Percentiles rank a stretch among this genome's conserved stretches.
These are phyloP conservation scores for Penicillium sp. DNA, from an alignment of 2,329 filamentous ascomycete genomes.

Conservation along the genomic window DNA sequence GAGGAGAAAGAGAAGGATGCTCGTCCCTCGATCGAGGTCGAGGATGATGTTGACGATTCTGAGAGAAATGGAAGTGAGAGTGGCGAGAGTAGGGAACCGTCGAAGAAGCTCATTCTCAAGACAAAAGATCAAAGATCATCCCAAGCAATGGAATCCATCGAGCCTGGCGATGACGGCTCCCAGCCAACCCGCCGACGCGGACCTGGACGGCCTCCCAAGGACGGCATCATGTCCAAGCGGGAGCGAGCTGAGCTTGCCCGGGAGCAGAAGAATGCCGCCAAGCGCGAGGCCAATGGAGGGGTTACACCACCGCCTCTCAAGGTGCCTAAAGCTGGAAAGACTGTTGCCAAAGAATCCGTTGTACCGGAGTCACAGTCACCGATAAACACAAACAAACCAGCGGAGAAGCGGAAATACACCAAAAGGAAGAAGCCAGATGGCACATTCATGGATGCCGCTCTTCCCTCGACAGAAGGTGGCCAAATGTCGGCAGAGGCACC, in stretches of 20 bases:
- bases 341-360: slow-evolving; percentile 31
- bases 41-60: slow-evolving; percentile 39
- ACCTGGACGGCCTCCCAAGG: slow-evolving; percentile 62
- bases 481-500: slow-evolving; percentile 37
- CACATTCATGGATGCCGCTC: slow-evolving; percentile 39
- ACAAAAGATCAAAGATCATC: slow-evolving; percentile 29
- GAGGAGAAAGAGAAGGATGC: slow-evolving; percentile 32
- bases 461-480: slow-evolving; percentile 44
- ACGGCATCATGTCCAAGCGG: slow-evolving; percentile 64
- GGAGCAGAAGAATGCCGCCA: slow-evolving; percentile 50
- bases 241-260: slow-evolving; percentile 55
- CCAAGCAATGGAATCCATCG: slow-evolving; percentile 31
- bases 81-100: slow-evolving; percentile 28
- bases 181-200: slow-evolving; percentile 47
- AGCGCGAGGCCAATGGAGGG: slow-evolving; percentile 47
- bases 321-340: slow-evolving; percentile 34
- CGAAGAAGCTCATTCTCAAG: slow-evolving; percentile 32
- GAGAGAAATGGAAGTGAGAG: slow-evolving; percentile 27
- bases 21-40: slow-evolving; percentile 39
- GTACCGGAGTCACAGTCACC: slow-evolving; percentile 35
- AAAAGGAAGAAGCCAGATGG: slow-evolving; percentile 47
- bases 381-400: slow-evolving; percentile 31
- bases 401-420: slow-evolving; percentile 48
- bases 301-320: slow-evolving; percentile 41
- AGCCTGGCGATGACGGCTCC: slow-evolving; percentile 34